Conservation (phyloP, 257 asterid genomes). For the Solanum habrochaites region DNA sequence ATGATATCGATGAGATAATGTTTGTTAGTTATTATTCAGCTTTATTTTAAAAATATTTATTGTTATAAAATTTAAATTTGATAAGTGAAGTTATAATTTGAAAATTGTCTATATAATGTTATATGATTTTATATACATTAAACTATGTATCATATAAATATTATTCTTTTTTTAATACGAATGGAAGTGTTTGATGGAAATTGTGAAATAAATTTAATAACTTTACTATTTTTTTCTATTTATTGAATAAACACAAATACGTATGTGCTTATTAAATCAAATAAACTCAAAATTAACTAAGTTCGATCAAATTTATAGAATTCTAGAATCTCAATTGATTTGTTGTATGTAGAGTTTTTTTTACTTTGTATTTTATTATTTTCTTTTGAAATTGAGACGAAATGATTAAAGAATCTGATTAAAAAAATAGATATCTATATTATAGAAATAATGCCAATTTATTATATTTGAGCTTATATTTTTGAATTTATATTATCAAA, state of each 20-base stretch:
- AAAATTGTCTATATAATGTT: neutral
- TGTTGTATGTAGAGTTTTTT: neutral
- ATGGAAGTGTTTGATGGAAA: neutral
- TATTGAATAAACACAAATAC: neutral
- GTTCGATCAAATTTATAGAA: neutral
- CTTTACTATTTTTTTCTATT: neutral
- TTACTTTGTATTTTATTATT: neutral
- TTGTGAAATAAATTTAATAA: no score
- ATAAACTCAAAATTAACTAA: neutral
- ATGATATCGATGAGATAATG: neutral
- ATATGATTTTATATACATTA: neutral
- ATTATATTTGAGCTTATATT: neutral
- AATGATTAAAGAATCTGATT: neutral
- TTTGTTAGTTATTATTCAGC: rapidly evolving
- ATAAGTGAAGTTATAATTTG: neutral
- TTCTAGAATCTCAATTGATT: neutral
- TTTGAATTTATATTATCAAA: neutral
- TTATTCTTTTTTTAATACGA: neutral
- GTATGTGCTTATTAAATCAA: neutral
- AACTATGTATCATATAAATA: no score
- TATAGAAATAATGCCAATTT: neutral
- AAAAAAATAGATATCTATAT: neutral
- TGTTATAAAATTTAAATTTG: neutral
- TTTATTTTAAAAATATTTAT: neutral
- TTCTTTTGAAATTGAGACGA: neutral